phyloP scores from a whole-genome alignment of 2,329 filamentous ascomycete genomes.

The Cytospora leucostoma region DNA sequence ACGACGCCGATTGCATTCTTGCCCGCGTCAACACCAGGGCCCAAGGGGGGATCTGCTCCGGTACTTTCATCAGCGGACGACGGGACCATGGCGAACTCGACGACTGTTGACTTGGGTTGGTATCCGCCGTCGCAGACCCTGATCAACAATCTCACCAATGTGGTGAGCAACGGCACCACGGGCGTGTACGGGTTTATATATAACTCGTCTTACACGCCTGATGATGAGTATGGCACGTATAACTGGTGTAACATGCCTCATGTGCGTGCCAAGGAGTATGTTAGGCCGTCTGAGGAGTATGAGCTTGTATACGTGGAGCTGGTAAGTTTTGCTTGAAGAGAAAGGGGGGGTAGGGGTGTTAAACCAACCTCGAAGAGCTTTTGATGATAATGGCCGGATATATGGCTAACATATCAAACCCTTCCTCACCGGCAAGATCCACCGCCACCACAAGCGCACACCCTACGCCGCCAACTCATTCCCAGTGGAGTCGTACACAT shows the following conservation, averaged over 20 bases:
- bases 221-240: slow-evolving; percentile 62
- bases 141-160: slow-evolving; percentile 36
- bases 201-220: slow-evolving; percentile 63
- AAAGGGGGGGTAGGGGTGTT: too few species aligned
- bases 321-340: slow-evolving; percentile 46
- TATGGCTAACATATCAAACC: neutral
- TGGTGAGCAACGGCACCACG: slow-evolving; percentile 34
- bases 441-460: slow-evolving; percentile 83
- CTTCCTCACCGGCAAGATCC: slow-evolving; percentile 52
- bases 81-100: slow-evolving; percentile 14
- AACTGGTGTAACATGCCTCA: slow-evolving; percentile 92
- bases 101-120: slow-evolving; percentile 33
- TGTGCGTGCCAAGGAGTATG: slow-evolving; percentile 68
- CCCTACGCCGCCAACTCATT: slow-evolving; percentile 79
- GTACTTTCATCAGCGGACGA: neutral
- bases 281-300: slow-evolving; percentile 54
- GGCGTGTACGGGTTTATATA: slow-evolving; percentile 76
- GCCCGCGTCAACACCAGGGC: neutral
- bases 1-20: slow-evolving; percentile 10
- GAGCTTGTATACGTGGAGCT: slow-evolving; percentile 75
- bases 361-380: neutral
- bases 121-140: slow-evolving; percentile 32
- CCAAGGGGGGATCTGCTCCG: neutral
- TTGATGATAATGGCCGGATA: neutral
- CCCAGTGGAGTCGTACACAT: slow-evolving; percentile 69